Conservation (phyloP, 2,329 filamentous ascomycete genomes). For the Scytalidium lignicola region DNA sequence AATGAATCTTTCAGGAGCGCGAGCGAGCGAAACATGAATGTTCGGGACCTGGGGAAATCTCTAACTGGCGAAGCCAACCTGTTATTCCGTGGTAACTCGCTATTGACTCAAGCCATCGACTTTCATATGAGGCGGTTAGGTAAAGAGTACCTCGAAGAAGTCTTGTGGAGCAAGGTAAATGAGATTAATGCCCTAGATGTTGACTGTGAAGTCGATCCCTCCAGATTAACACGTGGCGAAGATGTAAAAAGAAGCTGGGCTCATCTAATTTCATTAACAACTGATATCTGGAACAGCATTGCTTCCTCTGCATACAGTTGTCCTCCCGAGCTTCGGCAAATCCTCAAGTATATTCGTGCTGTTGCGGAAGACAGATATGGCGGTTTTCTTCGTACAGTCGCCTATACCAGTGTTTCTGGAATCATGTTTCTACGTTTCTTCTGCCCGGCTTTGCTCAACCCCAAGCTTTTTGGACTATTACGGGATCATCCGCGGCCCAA, state of each 20-base stretch:
- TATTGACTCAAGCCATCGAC: constrained; percentile 89
- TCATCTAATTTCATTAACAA: constrained; percentile 69
- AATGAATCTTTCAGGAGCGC: constrained; percentile 60
- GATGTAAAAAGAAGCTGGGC: constrained; percentile 83
- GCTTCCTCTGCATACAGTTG: constrained; percentile 67
- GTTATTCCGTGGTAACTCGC: constrained; percentile 88
- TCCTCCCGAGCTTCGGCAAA: constrained; percentile 74
- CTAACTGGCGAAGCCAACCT: constrained; percentile 86
- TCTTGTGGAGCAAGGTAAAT: constrained; percentile 75
- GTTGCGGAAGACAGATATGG: constrained; percentile 94
- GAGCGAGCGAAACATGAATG: constrained; percentile 64
- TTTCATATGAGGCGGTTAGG: constrained; percentile 93
- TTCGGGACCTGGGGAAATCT: constrained; percentile 73
- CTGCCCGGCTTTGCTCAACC: constrained; percentile 91
- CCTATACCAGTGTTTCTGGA: constrained; percentile 90
- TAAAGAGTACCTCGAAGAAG: constrained; percentile 86
- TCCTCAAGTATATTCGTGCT: constrained; percentile 85
- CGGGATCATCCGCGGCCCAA: constrained; percentile 75
- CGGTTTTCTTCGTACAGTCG: constrained; percentile 82
- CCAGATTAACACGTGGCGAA: constrained; percentile 59
- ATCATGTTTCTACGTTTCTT: constrained; percentile 95
- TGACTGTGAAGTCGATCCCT: constrained; percentile 93
- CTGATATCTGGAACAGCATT: constrained; percentile 81
- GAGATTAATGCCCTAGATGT: constrained; percentile 89
- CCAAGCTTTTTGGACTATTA: constrained; percentile 84